Conservation (phyloP, 2,329 filamentous ascomycete genomes). For the Ophiostoma triangulosporum region DNA sequence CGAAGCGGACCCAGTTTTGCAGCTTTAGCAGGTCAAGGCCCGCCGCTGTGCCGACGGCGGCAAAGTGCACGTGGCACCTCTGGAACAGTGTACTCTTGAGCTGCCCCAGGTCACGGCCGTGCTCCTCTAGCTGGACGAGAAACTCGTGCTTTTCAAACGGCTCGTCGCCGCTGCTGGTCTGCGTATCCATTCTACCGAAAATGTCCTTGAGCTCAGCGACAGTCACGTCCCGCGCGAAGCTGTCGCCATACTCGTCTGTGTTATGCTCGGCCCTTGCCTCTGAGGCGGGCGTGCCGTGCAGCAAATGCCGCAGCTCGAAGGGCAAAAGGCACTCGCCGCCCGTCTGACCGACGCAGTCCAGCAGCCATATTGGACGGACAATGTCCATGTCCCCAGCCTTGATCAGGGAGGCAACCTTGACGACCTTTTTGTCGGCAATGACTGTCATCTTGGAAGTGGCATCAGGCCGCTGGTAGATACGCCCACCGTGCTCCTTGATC, state of each 20-base stretch:
- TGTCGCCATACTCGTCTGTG: conserved; percentile 69
- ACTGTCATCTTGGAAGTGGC: conserved; percentile 51
- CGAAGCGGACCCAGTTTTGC: conserved; percentile 52
- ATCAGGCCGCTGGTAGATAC: conserved; percentile 59
- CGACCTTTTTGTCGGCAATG: conserved; percentile 63
- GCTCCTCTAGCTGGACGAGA: conserved; percentile 40
- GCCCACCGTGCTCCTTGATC: conserved; percentile 73
- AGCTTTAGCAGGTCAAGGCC: conserved; percentile 14
- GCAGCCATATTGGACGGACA: conserved; percentile 66
- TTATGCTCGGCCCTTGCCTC: conserved; percentile 42
- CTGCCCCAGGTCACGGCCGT: conserved; percentile 38
- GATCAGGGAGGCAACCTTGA: conserved; percentile 73
- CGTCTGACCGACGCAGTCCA: conserved; percentile 59
- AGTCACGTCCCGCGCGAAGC: conserved; percentile 54
- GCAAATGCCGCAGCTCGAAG: conserved; percentile 51
- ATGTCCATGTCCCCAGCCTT: conserved; percentile 58
- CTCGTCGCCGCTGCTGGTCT: neutral
- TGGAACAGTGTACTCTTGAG: conserved; percentile 40
- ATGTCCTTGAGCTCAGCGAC: conserved; percentile 26
- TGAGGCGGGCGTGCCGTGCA: conserved; percentile 49
- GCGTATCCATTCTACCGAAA: conserved; percentile 21
- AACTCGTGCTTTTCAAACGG: conserved; percentile 33
- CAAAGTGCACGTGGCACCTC: conserved; percentile 30
- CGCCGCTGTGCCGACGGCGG: conserved; percentile 8
- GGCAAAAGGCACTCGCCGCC: conserved; percentile 48